phyloP scores from a whole-genome alignment of 345 rosid genomes.

The Cardamine resedifolia region DNA sequence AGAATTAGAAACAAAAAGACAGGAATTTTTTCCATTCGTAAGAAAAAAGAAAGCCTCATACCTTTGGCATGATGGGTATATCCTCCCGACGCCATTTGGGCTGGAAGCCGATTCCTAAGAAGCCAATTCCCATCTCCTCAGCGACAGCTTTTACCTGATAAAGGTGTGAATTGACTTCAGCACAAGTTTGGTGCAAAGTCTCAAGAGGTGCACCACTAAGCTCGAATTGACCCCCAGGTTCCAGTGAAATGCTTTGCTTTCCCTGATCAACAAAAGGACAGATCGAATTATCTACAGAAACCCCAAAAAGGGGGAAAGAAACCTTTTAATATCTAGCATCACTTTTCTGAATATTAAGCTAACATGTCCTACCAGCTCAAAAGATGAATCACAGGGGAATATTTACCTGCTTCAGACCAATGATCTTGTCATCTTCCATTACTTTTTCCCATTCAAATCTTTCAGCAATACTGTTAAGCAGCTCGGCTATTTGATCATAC shows the following conservation, averaged over 20 bases:
- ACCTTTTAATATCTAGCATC: background rate
- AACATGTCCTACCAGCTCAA: background rate
- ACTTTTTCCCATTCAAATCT: slow-evolving; percentile 98
- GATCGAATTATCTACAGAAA: background rate
- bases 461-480: slow-evolving; percentile 94
- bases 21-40: background rate
- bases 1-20: background rate
- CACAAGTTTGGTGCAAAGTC: slow-evolving; percentile 98
- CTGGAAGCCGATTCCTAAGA: slow-evolving; percentile 97
- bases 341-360: background rate
- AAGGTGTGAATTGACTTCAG: slow-evolving; percentile 98
- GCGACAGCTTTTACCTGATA: slow-evolving; percentile 99
- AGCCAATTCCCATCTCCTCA: slow-evolving; percentile 99
- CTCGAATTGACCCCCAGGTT: slow-evolving; percentile 99
- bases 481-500: slow-evolving; percentile 87
- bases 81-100: slow-evolving; percentile 86
- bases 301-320: background rate
- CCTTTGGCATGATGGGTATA: slow-evolving; percentile 99
- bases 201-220: slow-evolving; percentile 99
- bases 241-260: slow-evolving; percentile 95
- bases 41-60: slow-evolving; percentile 30
- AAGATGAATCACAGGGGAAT: background rate
- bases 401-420: slow-evolving; percentile 92
- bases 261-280: slow-evolving; percentile 57
- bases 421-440: slow-evolving; percentile 83